Conservation (phyloP, 2,329 filamentous ascomycete genomes). For the Sphaceloma murrayae region DNA sequence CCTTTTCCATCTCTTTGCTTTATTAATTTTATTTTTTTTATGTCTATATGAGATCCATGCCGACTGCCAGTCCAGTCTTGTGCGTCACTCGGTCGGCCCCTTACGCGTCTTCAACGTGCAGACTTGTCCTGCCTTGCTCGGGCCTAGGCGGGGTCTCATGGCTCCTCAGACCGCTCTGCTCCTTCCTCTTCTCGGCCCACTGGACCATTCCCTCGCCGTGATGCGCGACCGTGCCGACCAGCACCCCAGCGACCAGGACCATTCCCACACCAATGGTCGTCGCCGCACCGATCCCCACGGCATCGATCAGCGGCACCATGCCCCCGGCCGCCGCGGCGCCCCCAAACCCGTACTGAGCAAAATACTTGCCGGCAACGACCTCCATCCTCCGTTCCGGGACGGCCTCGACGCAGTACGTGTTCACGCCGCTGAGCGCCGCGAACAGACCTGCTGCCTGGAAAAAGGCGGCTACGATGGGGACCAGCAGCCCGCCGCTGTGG, state of each 20-base stretch:
- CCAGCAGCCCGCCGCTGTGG: conserved; percentile 41
- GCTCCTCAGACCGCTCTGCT: neutral
- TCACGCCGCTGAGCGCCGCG: conserved; percentile 61
- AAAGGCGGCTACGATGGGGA: conserved; percentile 61
- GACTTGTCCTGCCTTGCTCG: too few species aligned
- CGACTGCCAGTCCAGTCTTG: too few species aligned
- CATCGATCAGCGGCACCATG: conserved; percentile 59
- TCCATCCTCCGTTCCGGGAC: conserved; percentile 61
- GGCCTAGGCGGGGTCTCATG: neutral
- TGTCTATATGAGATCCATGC: too few species aligned
- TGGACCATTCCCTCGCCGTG: conserved; percentile 46
- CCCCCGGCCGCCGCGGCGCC: conserved; percentile 57
- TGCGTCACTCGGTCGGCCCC: too few species aligned
- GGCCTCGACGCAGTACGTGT: conserved; percentile 66
- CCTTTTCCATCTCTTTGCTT: too few species aligned
- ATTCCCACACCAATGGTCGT: conserved; percentile 54
- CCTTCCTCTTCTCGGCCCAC: conserved; percentile 35
- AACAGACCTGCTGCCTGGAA: conserved; percentile 60
- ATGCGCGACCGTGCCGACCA: conserved; percentile 39
- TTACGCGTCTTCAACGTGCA: too few species aligned
- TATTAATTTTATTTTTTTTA: too few species aligned
- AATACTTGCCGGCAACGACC: conserved; percentile 63
- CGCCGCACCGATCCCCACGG: conserved; percentile 68
- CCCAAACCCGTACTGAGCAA: conserved; percentile 63
- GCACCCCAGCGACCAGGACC: conserved; percentile 33